Conservation (phyloP, 306 rosid species). For the Herpetospermum pedunculosum region DNA sequence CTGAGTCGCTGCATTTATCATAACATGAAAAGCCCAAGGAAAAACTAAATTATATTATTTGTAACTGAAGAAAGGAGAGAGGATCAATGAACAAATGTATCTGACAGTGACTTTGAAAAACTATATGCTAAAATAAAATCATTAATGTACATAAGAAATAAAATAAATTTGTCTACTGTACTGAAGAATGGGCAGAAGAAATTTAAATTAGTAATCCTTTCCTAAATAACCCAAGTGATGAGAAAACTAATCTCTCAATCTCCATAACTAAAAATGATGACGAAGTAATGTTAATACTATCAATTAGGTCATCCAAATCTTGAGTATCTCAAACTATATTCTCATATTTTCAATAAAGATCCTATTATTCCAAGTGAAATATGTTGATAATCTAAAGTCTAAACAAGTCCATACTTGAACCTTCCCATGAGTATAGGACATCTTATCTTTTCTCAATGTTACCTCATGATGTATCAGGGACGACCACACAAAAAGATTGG, state of each 20-base stretch:
- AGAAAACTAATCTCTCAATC: neutral
- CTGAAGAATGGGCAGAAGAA: neutral
- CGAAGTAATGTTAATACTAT: neutral
- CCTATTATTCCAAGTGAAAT: neutral
- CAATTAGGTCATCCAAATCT: neutral
- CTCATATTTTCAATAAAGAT: neutral
- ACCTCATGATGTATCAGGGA: neutral
- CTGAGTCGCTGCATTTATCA: slow-evolving; percentile 31
- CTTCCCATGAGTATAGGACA: neutral
- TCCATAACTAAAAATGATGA: neutral
- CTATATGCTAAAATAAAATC: neutral
- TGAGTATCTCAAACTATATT: neutral
- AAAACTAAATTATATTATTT: neutral
- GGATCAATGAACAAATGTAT: neutral
- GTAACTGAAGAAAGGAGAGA: neutral
- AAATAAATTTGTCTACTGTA: neutral
- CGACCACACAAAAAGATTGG: neutral
- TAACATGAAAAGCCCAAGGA: slow-evolving; percentile 13
- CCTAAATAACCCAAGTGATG: neutral
- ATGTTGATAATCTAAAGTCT: no score
- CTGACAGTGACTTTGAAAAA: neutral
- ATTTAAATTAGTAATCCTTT: neutral
- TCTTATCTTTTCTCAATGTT: neutral
- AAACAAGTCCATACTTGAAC: neutral
- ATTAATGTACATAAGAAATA: neutral